phyloP scores from a whole-genome alignment of 148 eudicot genomes.

The Cornus kousa region DNA sequence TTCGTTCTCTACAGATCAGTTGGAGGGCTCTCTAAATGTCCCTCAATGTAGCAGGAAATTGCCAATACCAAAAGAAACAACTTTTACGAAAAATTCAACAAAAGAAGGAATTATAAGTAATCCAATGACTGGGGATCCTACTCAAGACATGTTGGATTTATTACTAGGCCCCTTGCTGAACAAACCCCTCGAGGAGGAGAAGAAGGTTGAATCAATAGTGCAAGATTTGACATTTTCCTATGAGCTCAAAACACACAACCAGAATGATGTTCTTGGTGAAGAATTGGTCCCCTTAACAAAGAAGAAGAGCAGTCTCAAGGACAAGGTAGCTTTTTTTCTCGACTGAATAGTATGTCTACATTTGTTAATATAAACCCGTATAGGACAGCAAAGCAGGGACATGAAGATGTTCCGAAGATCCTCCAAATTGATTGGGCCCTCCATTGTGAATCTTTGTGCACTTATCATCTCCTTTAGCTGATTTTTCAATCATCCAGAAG shows the following conservation, averaged over 20 bases:
- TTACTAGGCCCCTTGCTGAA: slow-evolving; percentile 58
- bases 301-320: slow-evolving; percentile 67
- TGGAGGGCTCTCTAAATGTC: slow-evolving; percentile 14
- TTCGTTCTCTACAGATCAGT: slow-evolving; percentile 9
- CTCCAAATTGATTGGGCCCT: not conserved
- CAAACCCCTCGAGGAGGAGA: slow-evolving; percentile 29
- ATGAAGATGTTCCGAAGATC: not conserved
- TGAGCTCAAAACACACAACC: slow-evolving; percentile 28
- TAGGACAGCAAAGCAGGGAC: not conserved
- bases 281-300: slow-evolving; percentile 30
- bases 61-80: slow-evolving; percentile 18
- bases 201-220: slow-evolving; percentile 23
- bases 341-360: slow-evolving; percentile 22
- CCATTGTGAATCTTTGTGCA: not conserved
- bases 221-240: slow-evolving; percentile 18
- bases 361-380: not conserved
- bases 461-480: slow-evolving; percentile 1
- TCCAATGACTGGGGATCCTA: slow-evolving; percentile 38
- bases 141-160: slow-evolving; percentile 66
- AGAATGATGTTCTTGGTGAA: slow-evolving; percentile 19
- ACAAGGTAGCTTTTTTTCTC: slow-evolving; percentile 47
- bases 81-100: slow-evolving; percentile 20
- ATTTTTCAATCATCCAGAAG: slow-evolving; percentile 3
- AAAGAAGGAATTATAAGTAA: slow-evolving; percentile 19
- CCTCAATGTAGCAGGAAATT: slow-evolving; percentile 15